Base-by-base conservation (phyloP, 2,329 filamentous ascomycete genomes). In the Phaeomoniella chlamydospora region DNA sequence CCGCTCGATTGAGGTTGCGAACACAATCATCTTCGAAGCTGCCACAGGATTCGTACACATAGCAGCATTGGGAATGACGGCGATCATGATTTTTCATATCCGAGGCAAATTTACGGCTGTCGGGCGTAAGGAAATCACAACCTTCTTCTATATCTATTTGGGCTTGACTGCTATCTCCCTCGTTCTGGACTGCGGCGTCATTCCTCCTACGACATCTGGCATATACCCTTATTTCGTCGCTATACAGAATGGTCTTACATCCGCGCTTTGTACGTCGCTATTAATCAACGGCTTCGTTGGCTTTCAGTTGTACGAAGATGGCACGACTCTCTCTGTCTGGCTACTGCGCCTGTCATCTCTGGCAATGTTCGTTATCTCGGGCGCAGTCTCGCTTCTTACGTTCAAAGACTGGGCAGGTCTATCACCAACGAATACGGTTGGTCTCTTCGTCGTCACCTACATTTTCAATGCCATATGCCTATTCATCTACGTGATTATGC, bases 101-200 rank as follows among this genome's bases (percentile, higher is more conserved):
- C 75, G 90, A 49, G 88, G 84, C 50, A 98, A 98, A 63, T 98
- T 98, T 59, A 98, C 90, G 15, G 90, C 90, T 50, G 90, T 98
- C 49, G 88, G 83, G 88, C 72, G 74, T 46, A 78, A 77, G 57
- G 74, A 78, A 50, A 78, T 79, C 51, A 81, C 84, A 35, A 83
- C 80, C 34, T 96, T 98, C 68, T 98, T 98, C 69, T 96, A 96
- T 65, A 70, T 93, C 44, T 98, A 93, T 66, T 81, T 94, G 70
- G 67, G 88, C 26, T 72, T 96, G 35, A 93, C 86, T 16, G 80
- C 90, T 57, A 70, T 81, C 52, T 94, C 88, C 5, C 75, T 98
- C 43, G 71, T 90, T 48, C 77, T 98, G 51, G 90, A 98, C 52
- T 82, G 88, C 36, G 90, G 90, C 35, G 90, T 96, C 33, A 77